Percentiles rank a stretch among this genome's conserved stretches.
phyloP scores from a whole-genome alignment of 768 basidiomycete genomes.

The Pisolithus orientalis region DNA sequence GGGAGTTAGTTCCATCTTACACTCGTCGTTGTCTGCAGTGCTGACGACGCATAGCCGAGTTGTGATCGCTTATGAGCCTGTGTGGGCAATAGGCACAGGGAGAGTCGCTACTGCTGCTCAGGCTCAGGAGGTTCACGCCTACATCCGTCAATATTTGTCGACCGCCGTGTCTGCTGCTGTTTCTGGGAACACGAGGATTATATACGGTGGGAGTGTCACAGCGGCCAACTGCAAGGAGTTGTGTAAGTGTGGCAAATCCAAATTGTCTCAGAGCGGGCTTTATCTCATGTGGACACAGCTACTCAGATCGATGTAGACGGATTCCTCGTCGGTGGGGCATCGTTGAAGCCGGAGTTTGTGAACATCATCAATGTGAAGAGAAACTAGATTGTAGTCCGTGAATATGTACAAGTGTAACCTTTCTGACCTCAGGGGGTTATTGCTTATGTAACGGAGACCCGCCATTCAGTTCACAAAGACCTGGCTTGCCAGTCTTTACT shows the following conservation, averaged over 20 bases:
- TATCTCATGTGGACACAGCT: slow-evolving; percentile 36
- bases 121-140: slow-evolving; percentile 87
- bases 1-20: slow-evolving; percentile 55
- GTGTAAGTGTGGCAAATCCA: slow-evolving; percentile 40
- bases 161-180: slow-evolving; percentile 59
- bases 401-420: background rate
- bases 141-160: slow-evolving; percentile 71
- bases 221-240: slow-evolving; percentile 86
- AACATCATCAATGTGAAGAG: slow-evolving; percentile 77
- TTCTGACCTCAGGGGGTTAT: no score
- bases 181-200: slow-evolving; percentile 72
- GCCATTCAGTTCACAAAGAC: no score
- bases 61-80: slow-evolving; percentile 94
- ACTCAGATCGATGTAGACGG: slow-evolving; percentile 84
- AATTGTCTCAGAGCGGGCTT: background rate
- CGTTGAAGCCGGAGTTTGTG: slow-evolving; percentile 94
- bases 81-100: slow-evolving; percentile 99
- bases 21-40: background rate
- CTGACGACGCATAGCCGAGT: slow-evolving; percentile 50
- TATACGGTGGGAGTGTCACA: slow-evolving; percentile 94
- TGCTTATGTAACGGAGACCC: no score
- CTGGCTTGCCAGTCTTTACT: no score
- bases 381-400: slow-evolving; percentile 5
- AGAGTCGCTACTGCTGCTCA: slow-evolving; percentile 89
- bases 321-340: slow-evolving; percentile 96